These are phyloP conservation scores for Colletotrichum tofieldiae DNA, from an alignment of 2,329 filamentous ascomycete species.

Conservation along the genomic window DNA sequence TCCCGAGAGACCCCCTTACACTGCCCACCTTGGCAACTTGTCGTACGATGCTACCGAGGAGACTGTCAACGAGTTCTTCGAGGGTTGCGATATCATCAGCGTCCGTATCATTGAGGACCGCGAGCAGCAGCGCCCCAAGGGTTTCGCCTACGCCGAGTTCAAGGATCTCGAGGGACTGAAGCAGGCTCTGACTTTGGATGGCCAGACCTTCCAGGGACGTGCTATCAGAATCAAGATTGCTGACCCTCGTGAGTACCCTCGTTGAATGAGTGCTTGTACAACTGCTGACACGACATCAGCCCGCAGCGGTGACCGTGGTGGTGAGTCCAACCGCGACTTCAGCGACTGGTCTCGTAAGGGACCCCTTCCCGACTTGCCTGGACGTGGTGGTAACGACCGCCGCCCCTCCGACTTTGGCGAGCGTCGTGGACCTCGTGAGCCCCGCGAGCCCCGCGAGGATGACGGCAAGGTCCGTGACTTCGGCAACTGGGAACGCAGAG, in stretches of 20 bases:
- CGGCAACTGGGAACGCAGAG: conserved; percentile 94
- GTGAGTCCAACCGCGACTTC: conserved; percentile 83
- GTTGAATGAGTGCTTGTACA: conserved; percentile 1
- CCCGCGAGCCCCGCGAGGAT: conserved; percentile 74
- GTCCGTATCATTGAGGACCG: conserved; percentile 98
- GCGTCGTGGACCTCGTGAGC: conserved; percentile 60
- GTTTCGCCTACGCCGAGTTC: conserved; percentile 98
- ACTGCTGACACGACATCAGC: conserved; percentile 70
- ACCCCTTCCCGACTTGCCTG: conserved; percentile 82
- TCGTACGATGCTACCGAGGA: conserved; percentile 93
- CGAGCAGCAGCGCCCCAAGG: conserved; percentile 93
- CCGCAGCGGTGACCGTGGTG: conserved; percentile 79
- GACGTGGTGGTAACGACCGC: conserved; percentile 61
- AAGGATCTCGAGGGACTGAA: conserved; percentile 89
- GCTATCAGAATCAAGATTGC: conserved; percentile 95
- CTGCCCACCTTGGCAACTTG: conserved; percentile 95
- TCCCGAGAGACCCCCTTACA: conserved; percentile 93
- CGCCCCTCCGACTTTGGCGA: conserved; percentile 68
- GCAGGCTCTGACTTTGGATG: conserved; percentile 88
- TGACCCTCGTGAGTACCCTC: conserved; percentile 86
- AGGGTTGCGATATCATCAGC: conserved; percentile 86
- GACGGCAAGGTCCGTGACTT: conserved; percentile 87
- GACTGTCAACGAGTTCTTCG: conserved; percentile 89
- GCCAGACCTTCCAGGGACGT: conserved; percentile 87
- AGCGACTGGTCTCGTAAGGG: conserved; percentile 95